Base-by-base conservation (phyloP, 2,329 filamentous ascomycete genomes). In the Pseudocercospora cruenta region DNA sequence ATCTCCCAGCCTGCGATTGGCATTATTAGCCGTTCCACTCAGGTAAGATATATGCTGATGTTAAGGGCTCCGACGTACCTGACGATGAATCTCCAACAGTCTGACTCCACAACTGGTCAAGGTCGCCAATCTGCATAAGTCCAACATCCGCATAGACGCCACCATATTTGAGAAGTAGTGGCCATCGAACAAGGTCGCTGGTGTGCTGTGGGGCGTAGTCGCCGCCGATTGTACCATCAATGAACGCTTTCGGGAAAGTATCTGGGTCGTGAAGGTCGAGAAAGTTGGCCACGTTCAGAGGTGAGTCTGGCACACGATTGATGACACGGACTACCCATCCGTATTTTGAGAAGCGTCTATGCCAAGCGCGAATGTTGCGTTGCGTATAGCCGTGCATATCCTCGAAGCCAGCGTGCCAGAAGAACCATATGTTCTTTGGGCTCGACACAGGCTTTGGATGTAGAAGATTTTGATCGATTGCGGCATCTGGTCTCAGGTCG, bases 71-170 rank as follows among this genome's bases (percentile, higher is more conserved):
- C 24, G 14, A 51, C 19, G 74, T 58, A 86, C 82, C 67, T 77
- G 86, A 0, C 73, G 81, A 2, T 0, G 82, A 77, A 64, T 86
- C 78, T 3, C 75, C 82, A 7, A 88, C 74, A 0, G 82, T 85
- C 58, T 79, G 69, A 57, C 78, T 77, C 85, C 86, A 89, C 9
- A 88, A 73, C 3, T 77, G 72, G 71, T 88, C 82, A 2, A 88
- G 69, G 74, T 88, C 84, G 6, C 86, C 85, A 66, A 88, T 87
- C 65, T 85, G 83, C 67, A 88, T 79, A 67, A 86, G 73, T 0
- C 86, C 86, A 0, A 85, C 85, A 69, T 88, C 86, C 0, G 84
- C 82, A 70, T 87, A 88, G 0, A 87, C 80, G 28, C 86, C 86
- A 55, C 86, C 86, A 68, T 87, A 85, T 62, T 77, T 80, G 10